Conservation (phyloP, 73 alveolate species). For the Symbiodinium pilosum region DNA sequence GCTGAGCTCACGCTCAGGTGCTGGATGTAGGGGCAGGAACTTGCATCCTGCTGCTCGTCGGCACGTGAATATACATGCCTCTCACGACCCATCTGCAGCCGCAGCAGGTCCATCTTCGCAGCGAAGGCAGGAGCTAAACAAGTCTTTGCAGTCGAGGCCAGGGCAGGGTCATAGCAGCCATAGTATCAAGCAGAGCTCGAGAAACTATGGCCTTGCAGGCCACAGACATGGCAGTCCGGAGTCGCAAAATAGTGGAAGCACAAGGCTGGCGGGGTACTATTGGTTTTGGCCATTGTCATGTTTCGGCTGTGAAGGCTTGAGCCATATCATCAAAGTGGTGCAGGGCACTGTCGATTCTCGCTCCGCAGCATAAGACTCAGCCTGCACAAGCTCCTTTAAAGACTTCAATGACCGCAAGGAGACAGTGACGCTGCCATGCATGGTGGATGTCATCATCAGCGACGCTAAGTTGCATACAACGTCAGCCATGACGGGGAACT, state of each 20-base stretch:
- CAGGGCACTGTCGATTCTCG: constrained; percentile 97
- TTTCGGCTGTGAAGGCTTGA: constrained; percentile 88
- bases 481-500: not conserved
- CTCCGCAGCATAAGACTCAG: too few relatives aligned
- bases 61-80: not conserved
- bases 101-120: constrained; percentile 97
- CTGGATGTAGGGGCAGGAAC: constrained; percentile 98
- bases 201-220: too few relatives aligned
- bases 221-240: constrained; percentile 98
- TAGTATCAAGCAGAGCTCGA: not conserved
- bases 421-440: constrained; percentile 97
- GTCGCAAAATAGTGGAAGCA: constrained; percentile 96
- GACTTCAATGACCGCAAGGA: constrained; percentile 60
- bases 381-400: not conserved
- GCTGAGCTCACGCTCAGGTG: constrained; percentile 95
- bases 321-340: constrained; percentile 97
- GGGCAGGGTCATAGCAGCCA: not conserved
- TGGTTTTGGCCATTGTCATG: not conserved
- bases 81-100: not conserved
- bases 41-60: constrained; percentile 96
- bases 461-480: constrained; percentile 64
- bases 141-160: constrained; percentile 97
- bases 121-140: constrained; percentile 99
- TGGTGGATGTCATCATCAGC: constrained; percentile 98
- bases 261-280: constrained; percentile 10